phyloP scores from a whole-genome alignment of 345 rosid genomes.

The Kernera saxatilis region DNA sequence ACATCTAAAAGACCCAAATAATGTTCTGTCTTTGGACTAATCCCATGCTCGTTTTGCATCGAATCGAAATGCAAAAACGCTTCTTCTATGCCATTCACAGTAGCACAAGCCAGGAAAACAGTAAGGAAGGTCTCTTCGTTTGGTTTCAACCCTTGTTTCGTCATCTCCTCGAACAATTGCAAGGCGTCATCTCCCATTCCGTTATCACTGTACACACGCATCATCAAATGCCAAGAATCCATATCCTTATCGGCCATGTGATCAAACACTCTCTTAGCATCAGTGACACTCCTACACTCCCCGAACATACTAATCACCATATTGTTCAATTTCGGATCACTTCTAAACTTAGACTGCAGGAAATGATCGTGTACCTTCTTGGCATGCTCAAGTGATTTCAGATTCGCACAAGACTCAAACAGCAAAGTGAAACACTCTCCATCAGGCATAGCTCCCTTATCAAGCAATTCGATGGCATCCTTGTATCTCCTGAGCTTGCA shows the following conservation, averaged over 20 bases:
- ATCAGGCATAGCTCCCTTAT: conserved; percentile 54
- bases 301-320: conserved; percentile 58
- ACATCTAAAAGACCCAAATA: conserved; percentile 54
- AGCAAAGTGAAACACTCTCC: conserved; percentile 39
- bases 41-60: conserved; percentile 46
- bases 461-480: conserved; percentile 59
- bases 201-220: conserved; percentile 54
- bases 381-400: conserved; percentile 48
- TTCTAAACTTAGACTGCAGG: conserved; percentile 49
- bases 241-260: conserved; percentile 55
- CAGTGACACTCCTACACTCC: conserved; percentile 49
- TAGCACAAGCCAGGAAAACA: conserved; percentile 58
- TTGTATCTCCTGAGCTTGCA: conserved; percentile 49
- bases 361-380: conserved; percentile 71
- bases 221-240: conserved; percentile 69
- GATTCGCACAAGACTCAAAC: conserved; percentile 42
- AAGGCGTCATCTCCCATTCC: conserved; percentile 63
- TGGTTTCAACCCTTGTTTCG: conserved; percentile 41
- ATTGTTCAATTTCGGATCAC: conserved; percentile 46
- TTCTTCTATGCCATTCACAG: conserved; percentile 58
- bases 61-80: conserved; percentile 61
- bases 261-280: conserved; percentile 70
- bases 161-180: conserved; percentile 61
- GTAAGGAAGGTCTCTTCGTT: conserved; percentile 51
- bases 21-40: conserved; percentile 43